A percentile compares a stretch with the other conserved stretches of the same genome.
These are phyloP conservation scores for Ophiostoma piceae DNA, from an alignment of 2,329 filamentous ascomycete species.

Conservation along the genomic window DNA sequence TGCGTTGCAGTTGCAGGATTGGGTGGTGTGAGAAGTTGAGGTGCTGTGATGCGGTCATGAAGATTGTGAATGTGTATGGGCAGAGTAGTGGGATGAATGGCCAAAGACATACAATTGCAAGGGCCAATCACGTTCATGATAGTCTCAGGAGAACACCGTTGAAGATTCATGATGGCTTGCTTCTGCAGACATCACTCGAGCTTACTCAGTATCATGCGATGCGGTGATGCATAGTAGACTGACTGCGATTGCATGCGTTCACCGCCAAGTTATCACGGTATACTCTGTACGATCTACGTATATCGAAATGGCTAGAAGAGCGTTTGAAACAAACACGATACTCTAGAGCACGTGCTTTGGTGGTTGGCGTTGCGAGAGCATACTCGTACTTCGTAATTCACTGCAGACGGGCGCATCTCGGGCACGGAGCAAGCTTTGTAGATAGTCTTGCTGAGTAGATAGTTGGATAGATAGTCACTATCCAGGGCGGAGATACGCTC, in stretches of 20 bases:
- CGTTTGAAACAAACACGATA: background rate
- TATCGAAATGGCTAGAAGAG: background rate
- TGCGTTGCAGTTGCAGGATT: conserved; percentile 1
- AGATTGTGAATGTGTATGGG: background rate
- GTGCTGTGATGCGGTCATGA: background rate
- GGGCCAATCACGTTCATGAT: no score
- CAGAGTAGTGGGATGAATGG: background rate
- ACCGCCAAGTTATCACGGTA: no score
- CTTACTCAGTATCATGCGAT: no score
- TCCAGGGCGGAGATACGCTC: no score
- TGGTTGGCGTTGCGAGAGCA: background rate
- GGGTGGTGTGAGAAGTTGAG: background rate
- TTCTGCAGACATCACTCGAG: background rate
- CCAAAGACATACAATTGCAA: background rate
- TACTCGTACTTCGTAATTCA: no score
- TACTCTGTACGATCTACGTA: background rate
- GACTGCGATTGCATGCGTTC: no score
- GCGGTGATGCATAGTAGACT: no score
- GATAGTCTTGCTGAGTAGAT: no score
- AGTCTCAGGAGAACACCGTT: no score
- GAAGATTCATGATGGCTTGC: no score
- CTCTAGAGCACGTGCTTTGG: background rate
- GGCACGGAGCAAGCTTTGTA: background rate
- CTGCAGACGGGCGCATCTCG: conserved; percentile 3
- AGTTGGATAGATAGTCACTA: no score